Evolutionary conservation across 2,329 filamentous ascomycete species (phyloP), one percentile per base, ranked within the genome.

Genomic region (Dactylonectria macrodidyma): DNA sequence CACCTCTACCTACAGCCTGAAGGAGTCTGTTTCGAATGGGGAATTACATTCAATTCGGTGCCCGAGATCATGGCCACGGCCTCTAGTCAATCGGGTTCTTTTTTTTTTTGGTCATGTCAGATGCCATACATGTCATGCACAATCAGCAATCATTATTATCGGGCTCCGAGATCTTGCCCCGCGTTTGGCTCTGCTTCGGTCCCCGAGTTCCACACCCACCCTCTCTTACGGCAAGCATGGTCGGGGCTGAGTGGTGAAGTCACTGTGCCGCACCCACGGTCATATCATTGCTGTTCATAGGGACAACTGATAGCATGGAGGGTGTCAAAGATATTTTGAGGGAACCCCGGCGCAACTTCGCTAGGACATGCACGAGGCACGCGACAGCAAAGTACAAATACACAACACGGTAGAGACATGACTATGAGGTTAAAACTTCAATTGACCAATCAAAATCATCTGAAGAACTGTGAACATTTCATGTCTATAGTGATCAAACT

Each of bases 401-500:
- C 48, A 30, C 16, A 5, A 7, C 7, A 30, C 7, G 26, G 26
- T 30, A 19, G 19, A 19, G 19, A 30, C 26, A 30, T 30, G 26
- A 7, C 26, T 5, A 41, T 5, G 14, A 41, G 38, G 38, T 11
- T 38, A 2, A 38, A 33, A 24, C 16, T 48, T 16, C n/a, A 47
- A 50, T 56, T 46, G 55, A 10, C 54, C 54, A 67, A 50, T 57
- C 12, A 46, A 46, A 10, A 61, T 50, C n/a, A 14, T 56, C 44
- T 56, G 57, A 62, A 47, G 61, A 26, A 33, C n/a, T 66, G 60
- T 56, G 67, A 66, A 63, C 73, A 75, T 67, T 72, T 71, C 75
- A 77, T 76, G 75, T 80, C 78, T 80, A 79, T 78, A 77, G 71
- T 54, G 72, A 71, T 74, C 72, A 77, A 77, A 74, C 71, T 65